Evolutionary conservation across 805 yeast species (phyloP).

Genomic region (Spathaspora hagerdaliae): DNA sequence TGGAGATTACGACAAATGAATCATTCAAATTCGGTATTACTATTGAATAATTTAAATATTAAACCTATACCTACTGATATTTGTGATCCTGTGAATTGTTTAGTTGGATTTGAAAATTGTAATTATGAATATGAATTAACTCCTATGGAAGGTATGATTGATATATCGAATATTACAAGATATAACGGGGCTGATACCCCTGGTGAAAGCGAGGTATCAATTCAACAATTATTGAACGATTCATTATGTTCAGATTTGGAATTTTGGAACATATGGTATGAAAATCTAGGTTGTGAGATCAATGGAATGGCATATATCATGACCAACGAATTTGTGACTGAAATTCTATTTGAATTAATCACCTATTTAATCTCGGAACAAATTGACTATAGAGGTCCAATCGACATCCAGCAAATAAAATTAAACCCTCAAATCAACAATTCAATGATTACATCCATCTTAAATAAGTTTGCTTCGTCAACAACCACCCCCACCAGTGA

Average conservation of each 20-base stretch:
- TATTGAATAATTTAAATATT: constrained; percentile 32
- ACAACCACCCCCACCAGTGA: constrained; percentile 4
- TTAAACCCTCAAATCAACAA: constrained; percentile 9
- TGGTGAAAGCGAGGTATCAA: background rate
- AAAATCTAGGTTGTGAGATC: constrained; percentile 51
- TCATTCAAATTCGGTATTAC: constrained; percentile 80
- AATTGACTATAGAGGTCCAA: constrained; percentile 14
- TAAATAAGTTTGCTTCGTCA: constrained; percentile 41
- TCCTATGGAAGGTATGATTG: constrained; percentile 24
- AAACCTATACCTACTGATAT: constrained; percentile 2
- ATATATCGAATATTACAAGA: constrained; percentile 22
- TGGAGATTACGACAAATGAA: constrained; percentile 72
- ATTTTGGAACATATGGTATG: constrained; percentile 50
- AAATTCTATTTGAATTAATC: constrained; percentile 22
- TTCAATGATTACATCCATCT: constrained; percentile 46
- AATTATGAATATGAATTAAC: constrained; percentile 35
- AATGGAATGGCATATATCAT: constrained; percentile 40
- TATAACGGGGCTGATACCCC: constrained; percentile 15
- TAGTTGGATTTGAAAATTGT: constrained; percentile 25
- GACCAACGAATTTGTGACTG: constrained; percentile 18
- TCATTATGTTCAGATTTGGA: constrained; percentile 56
- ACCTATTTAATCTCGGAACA: constrained; percentile 22
- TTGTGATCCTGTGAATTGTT: constrained; percentile 1
- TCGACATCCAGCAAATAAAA: constrained; percentile 1
- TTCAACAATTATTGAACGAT: constrained; percentile 32